These are phyloP conservation scores for Botrytis cinerea DNA, from an alignment of 2,329 filamentous ascomycete species.

Conservation along the genomic window DNA sequence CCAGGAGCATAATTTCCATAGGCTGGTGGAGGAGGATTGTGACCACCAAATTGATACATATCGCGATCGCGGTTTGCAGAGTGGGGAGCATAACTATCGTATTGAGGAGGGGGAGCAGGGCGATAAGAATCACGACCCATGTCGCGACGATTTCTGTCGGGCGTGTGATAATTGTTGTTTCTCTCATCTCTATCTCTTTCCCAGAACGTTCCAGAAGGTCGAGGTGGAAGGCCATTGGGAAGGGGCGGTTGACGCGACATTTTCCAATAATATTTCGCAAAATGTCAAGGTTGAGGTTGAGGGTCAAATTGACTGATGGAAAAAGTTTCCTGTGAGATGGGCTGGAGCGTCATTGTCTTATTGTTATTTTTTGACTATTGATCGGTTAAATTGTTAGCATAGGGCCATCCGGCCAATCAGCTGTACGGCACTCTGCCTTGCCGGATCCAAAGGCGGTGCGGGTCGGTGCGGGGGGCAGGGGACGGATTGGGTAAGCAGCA, in stretches of 20 bases:
- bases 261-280: not conserved
- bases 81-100: constrained; percentile 22
- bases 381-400: not conserved
- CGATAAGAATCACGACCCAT: constrained; percentile 33
- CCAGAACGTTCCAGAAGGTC: constrained; percentile 18
- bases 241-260: constrained; percentile 40
- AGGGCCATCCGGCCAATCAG: not conserved
- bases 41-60: constrained; percentile 36
- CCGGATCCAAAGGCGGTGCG: not conserved
- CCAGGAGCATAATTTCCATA: constrained; percentile 26
- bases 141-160: not conserved
- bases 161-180: constrained; percentile 15
- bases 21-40: constrained; percentile 21
- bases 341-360: not conserved
- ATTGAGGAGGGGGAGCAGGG: constrained; percentile 19
- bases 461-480: not conserved
- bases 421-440: not conserved
- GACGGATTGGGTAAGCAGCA: not conserved
- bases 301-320: not conserved
- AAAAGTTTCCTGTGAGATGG: not conserved
- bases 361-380: not conserved
- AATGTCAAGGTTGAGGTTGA: not conserved
- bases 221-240: constrained; percentile 36
- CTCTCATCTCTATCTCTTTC: constrained; percentile 7
- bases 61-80: constrained; percentile 21